Base-by-base conservation (phyloP, 176 grass and related monocot genomes). In the Hordeum marinum region DNA sequence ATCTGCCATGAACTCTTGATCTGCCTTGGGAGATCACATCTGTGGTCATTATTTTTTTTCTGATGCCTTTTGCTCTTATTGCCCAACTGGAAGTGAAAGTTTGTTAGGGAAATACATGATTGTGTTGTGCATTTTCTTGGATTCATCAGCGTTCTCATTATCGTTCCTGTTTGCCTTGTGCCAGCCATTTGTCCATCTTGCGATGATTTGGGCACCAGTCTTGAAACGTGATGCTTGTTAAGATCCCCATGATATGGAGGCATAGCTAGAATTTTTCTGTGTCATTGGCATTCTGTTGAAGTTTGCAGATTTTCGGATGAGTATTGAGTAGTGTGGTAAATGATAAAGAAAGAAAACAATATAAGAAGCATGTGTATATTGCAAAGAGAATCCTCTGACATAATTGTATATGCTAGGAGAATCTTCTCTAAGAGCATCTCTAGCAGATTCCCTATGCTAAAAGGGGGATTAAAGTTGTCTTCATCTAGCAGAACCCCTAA, bases 71-170 rank as follows among this genome's bases (percentile, higher is more conserved):
- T 64, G 48, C 85, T 54, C 17, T 76, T 82, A 39, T 18, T 58
- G 24, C 70, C 24, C 18, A 77, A 77, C 11, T 77, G 60, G n/a
- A 60, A 76, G 21, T 11, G 26, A 10, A 81, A 52, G 27, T 59
- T 86, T 35, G 1, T 80, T 37, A 75, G 9, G 10, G 60, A 83
- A 77, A 58, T 60, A 50, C 63, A 24, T 68, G 31, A 52, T 77
- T 68, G 35, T 63, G 81, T 9, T 35, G 32, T 75, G 9, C 58
- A 84, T 89, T 73, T 84, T 85, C 36, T 42, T 80, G 66, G 43
- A 45, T 84, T 66, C 61, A 32, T 67, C 52, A 75, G 76, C 42
- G 43, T 80, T n/a, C 57, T 43, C 68, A 55, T 43, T 61, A 57
- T 14, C 20, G 50, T 85, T 52, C 27, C n/a, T 52, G 31, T 59